These are phyloP conservation scores for Aurinia saxatilis DNA, from an alignment of 345 rosid species.

Conservation along the genomic window DNA sequence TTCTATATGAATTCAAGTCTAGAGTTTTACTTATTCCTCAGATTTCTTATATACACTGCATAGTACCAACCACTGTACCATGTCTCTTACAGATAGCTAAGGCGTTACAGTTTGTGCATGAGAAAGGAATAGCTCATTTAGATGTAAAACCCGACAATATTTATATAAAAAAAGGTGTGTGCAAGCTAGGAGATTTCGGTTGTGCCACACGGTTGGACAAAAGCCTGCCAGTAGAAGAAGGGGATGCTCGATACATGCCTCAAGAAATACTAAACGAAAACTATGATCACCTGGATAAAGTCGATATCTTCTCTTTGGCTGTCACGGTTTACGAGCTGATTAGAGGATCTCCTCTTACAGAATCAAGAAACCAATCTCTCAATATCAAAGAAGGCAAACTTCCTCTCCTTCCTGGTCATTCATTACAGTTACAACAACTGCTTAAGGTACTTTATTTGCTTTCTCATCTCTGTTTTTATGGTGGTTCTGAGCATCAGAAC, in stretches of 20 bases:
- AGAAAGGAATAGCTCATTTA: conserved; percentile 81
- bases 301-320: conserved; percentile 86
- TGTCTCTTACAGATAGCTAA: conserved; percentile 60
- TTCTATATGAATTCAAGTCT: neutral
- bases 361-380: conserved; percentile 55
- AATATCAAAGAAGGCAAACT: conserved; percentile 80
- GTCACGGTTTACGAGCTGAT: conserved; percentile 74
- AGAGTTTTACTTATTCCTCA: neutral
- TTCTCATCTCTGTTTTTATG: neutral
- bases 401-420: conserved; percentile 84
- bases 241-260: conserved; percentile 99
- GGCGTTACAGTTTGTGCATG: conserved; percentile 73
- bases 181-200: conserved; percentile 96
- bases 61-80: neutral
- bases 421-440: conserved; percentile 77
- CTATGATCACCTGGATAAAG: conserved; percentile 83
- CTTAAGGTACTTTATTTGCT: conserved; percentile 55
- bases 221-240: conserved; percentile 90
- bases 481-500: neutral
- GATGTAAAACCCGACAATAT: conserved; percentile 98
- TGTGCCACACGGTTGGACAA: conserved; percentile 80
- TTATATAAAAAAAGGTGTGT: conserved; percentile 67
- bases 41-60: neutral
- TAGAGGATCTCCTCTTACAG: conserved; percentile 71
- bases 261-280: conserved; percentile 90